phyloP scores from a whole-genome alignment of 768 basidiomycete genomes.

The Myochromella boudieri region DNA sequence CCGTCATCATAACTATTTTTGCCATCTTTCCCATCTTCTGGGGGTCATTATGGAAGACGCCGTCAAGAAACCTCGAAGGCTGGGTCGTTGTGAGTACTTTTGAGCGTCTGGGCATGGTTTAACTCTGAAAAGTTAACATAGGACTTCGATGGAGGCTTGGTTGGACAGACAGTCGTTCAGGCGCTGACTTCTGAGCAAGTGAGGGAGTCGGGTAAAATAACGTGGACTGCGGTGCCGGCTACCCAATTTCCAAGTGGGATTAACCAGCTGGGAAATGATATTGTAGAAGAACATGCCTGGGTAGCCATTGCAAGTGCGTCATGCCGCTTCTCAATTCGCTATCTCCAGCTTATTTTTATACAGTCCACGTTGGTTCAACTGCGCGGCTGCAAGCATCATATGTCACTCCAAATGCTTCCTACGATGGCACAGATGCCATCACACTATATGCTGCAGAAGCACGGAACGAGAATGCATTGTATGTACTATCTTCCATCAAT shows the following conservation, averaged over 20 bases:
- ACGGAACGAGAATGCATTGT: constrained; percentile 63
- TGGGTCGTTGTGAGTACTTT: constrained; percentile 51
- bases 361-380: constrained; percentile 43
- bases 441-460: constrained; percentile 48
- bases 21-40: constrained; percentile 58
- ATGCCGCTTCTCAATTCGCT: neutral
- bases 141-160: constrained; percentile 60
- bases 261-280: constrained; percentile 38
- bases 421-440: constrained; percentile 48
- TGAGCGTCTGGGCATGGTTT: too few relatives aligned
- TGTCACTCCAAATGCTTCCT: constrained; percentile 37
- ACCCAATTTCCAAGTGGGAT: constrained; percentile 45
- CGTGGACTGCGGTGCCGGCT: constrained; percentile 45
- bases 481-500: constrained; percentile 20
- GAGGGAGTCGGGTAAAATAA: constrained; percentile 29
- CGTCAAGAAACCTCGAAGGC: constrained; percentile 43
- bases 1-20: constrained; percentile 45
- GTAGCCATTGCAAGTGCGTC: constrained; percentile 50
- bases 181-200: constrained; percentile 28
- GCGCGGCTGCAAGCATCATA: constrained; percentile 36
- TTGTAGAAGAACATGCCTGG: constrained; percentile 56
- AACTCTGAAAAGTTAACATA: too few relatives aligned
- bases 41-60: constrained; percentile 45
- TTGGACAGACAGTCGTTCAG: constrained; percentile 47
- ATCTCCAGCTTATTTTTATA: neutral